phyloP scores from a whole-genome alignment of 2,329 filamentous ascomycete genomes.

The Biscogniauxia sp. region DNA sequence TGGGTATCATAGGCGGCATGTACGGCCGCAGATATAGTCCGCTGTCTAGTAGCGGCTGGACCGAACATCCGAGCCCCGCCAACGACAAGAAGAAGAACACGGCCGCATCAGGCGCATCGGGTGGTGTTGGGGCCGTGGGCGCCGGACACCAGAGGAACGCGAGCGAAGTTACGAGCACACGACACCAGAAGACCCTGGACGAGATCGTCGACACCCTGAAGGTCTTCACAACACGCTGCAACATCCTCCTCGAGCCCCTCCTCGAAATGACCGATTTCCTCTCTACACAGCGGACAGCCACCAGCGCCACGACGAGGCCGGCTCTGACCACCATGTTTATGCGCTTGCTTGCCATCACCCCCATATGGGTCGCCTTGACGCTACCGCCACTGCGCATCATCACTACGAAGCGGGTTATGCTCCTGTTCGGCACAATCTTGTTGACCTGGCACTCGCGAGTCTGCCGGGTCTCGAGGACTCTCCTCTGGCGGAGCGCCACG shows the following conservation, averaged over 20 bases:
- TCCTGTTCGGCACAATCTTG: constrained; percentile 82
- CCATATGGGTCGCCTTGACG: constrained; percentile 81
- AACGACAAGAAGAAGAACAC: constrained; percentile 34
- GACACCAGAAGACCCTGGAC: constrained; percentile 90
- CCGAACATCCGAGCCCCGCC: constrained; percentile 38
- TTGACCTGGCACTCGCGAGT: constrained; percentile 91
- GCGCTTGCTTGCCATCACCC: constrained; percentile 82
- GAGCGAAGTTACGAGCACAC: constrained; percentile 62
- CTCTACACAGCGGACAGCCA: constrained; percentile 85
- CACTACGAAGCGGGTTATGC: constrained; percentile 77
- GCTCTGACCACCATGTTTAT: constrained; percentile 88
- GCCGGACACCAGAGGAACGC: constrained; percentile 41
- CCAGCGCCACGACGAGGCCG: constrained; percentile 84
- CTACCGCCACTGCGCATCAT: constrained; percentile 81
- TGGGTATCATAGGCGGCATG: constrained; percentile 83
- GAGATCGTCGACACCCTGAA: constrained; percentile 95
- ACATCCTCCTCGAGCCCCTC: constrained; percentile 86
- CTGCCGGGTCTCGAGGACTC: constrained; percentile 77
- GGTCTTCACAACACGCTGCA: constrained; percentile 86
- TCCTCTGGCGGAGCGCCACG: constrained; percentile 83
- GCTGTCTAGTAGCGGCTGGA: constrained; percentile 79
- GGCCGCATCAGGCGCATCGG: constrained; percentile 23
- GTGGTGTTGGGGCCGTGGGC: constrained; percentile 24
- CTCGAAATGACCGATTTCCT: constrained; percentile 89
- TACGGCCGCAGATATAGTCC: constrained; percentile 88